Conservation (phyloP, 1,139 yeast genomes). For the Kodamaea sp. region DNA sequence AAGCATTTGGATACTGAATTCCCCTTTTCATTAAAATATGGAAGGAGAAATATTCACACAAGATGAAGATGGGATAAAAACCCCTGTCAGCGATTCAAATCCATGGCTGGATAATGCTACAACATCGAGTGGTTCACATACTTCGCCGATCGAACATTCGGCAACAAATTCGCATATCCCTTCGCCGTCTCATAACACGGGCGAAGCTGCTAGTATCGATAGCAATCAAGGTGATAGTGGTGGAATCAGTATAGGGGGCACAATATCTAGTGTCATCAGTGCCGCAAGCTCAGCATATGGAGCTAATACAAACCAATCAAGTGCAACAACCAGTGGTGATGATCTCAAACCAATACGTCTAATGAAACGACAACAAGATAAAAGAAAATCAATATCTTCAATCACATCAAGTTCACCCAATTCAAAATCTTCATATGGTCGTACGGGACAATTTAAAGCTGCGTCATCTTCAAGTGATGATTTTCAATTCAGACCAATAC, state of each 20-base stretch:
- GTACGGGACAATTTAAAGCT: slow-evolving; percentile 6
- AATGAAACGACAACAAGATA: slow-evolving; percentile 26
- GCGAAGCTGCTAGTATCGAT: too few species aligned
- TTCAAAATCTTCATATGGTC: slow-evolving; percentile 4
- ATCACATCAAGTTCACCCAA: too few species aligned
- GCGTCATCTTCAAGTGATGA: slow-evolving; percentile 17
- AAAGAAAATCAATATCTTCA: slow-evolving; percentile 6
- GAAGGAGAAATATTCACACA: too few species aligned
- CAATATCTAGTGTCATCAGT: slow-evolving; percentile 3
- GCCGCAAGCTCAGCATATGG: neutral
- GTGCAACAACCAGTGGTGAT: slow-evolving; percentile 4
- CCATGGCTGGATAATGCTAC: slow-evolving; percentile 11
- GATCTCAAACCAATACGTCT: slow-evolving; percentile 32
- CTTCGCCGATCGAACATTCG: slow-evolving; percentile 2
- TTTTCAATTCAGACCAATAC: slow-evolving; percentile 33
- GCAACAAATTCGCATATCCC: too few species aligned
- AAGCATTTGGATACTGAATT: too few species aligned
- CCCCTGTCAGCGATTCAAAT: slow-evolving; percentile 11
- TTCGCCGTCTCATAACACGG: too few species aligned
- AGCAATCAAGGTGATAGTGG: too few species aligned
- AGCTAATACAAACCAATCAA: neutral
- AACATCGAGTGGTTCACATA: slow-evolving; percentile 5
- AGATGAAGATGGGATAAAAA: slow-evolving; percentile 4
- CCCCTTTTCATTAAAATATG: too few species aligned
- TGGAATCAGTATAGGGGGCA: too few species aligned